These are phyloP conservation scores for Trichoderma guizhouense DNA, from an alignment of 2,329 filamentous ascomycete genomes.

Conservation along the genomic window DNA sequence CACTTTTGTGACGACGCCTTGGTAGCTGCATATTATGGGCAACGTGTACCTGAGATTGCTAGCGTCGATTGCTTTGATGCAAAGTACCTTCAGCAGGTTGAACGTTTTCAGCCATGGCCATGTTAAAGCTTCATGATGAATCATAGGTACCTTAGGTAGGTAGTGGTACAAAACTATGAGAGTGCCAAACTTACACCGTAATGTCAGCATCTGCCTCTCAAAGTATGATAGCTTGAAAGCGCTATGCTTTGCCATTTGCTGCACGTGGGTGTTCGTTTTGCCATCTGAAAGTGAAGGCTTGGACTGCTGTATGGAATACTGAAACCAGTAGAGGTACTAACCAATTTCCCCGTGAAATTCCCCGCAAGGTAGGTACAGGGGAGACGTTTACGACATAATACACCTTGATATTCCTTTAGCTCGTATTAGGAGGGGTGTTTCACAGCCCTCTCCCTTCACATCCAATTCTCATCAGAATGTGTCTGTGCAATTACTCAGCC, in stretches of 20 bases:
- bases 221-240: not conserved
- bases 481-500: not conserved
- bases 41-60: not conserved
- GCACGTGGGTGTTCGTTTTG: not conserved
- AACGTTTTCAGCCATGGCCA: not conserved
- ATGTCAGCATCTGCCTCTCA: not conserved
- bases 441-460: not conserved
- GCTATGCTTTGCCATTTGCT: not conserved
- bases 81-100: not conserved
- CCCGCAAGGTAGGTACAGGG: not conserved
- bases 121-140: not conserved
- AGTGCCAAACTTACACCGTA: not conserved
- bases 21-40: not conserved
- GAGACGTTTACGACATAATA: not conserved
- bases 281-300: not conserved
- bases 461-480: not conserved
- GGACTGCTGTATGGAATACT: not conserved
- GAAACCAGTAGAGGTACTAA: not conserved
- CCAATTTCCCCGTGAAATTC: not conserved
- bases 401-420: not conserved
- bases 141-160: too few species aligned
- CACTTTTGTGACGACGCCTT: not conserved
- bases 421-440: not conserved
- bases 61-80: not conserved
- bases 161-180: not conserved